Evolutionary conservation across 139 green algal genomes (phyloP), one percentile per base, ranked within the genome.

Genomic region (Yamagishiella unicocca): DNA sequence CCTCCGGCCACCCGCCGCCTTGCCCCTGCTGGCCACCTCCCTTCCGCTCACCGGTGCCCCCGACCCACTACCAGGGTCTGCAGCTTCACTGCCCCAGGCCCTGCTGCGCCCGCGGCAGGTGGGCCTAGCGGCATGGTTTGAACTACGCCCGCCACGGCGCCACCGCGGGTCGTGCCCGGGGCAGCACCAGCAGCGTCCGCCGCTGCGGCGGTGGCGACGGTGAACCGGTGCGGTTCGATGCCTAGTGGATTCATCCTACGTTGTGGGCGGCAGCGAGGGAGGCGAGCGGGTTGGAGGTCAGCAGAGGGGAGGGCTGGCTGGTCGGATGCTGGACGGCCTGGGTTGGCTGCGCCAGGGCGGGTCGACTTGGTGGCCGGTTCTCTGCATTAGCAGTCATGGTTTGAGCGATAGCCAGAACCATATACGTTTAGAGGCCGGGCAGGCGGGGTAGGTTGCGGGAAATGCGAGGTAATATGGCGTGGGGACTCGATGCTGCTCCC

Each of bases 171-270:
- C 22, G 7, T 29, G 17, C 54, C 3, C 19, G 4, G 29, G 37
- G 68, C 10, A 22, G 6, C 22, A 40, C 17, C 38, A 40, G 70
- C 17, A 40, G 70, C 22, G 40, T n/a, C 10, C 25, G 8, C 43
- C 43, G 72, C 0, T 64, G 29, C 21, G 9, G 40, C 58, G 0
- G 25, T 45, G 40, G 79, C 79, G 5, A 85, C 27, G 0, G 79
- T 85, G 61, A 85, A 85, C 61, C 79, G 79, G 25, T 2, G 2
- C 0, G 79, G 79, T 0, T 66, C 40, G 3, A 85, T 5, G 6
- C 79, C 79, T 42, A 85, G 40, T 1, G 79, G 79, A 17, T 85
- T 85, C n/a, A 85, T 76, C 61, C 61, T 75, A 40, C 40, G 6
- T 61, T 1, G 19, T 3, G 19, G 8, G 31, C 4, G 38, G 24